Conservation (phyloP, 495 filamentous ascomycete genomes). For the Neurospora sp. region DNA sequence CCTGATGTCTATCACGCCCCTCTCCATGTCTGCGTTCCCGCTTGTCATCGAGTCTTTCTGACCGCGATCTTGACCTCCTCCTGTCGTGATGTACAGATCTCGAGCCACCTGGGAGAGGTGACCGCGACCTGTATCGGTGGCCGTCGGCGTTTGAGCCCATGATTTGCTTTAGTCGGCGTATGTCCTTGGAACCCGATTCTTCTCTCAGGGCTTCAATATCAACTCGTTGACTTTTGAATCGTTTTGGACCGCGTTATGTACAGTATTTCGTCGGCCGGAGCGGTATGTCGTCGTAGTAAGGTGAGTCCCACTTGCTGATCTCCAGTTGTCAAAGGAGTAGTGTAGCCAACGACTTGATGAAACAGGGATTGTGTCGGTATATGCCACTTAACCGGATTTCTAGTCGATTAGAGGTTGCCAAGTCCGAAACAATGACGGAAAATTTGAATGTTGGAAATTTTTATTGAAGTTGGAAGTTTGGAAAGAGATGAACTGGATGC, state of each 20-base stretch:
- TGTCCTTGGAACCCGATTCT: neutral
- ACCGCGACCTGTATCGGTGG: neutral
- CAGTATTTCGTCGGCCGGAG: neutral
- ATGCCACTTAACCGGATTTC: neutral
- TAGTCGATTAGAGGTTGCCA: neutral
- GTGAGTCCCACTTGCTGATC: neutral
- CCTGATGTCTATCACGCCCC: neutral
- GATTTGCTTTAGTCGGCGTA: neutral
- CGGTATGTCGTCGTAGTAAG: neutral
- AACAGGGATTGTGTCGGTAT: neutral
- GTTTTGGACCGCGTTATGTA: neutral
- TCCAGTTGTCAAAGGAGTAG: neutral
- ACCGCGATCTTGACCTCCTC: neutral
- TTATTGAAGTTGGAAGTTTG: neutral
- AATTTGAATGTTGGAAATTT: neutral
- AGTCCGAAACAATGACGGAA: neutral
- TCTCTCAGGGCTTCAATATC: neutral
- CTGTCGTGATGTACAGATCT: neutral
- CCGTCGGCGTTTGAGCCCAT: neutral
- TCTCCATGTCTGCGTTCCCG: neutral
- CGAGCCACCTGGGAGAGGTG: neutral
- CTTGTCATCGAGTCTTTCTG: conserved; percentile 1
- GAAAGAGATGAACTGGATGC: neutral
- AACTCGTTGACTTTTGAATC: neutral
- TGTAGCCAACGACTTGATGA: neutral